Conservation (phyloP, 495 filamentous ascomycete species). For the Talaromyces adpressus region DNA sequence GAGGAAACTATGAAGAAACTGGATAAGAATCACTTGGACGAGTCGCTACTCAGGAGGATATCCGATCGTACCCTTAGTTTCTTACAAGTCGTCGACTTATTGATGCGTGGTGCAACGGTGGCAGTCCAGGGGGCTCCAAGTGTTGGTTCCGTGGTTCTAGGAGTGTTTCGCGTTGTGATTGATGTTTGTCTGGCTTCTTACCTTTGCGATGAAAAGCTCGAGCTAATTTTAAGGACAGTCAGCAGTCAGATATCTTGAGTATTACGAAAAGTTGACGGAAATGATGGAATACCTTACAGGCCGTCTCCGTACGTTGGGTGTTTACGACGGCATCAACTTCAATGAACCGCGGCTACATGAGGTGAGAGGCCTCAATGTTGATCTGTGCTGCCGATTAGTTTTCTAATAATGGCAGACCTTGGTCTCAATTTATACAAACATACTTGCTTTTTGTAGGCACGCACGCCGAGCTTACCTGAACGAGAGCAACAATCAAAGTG, state of each 20-base stretch:
- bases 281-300: constrained; percentile 3
- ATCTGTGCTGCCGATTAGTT: not conserved
- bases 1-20: not conserved
- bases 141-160: constrained; percentile 1
- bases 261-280: constrained; percentile 1
- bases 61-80: not conserved
- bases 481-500: not conserved
- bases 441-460: constrained; percentile 6
- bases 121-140: constrained; percentile 1
- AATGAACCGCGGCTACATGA: not conserved
- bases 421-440: constrained; percentile 6
- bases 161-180: constrained; percentile 3
- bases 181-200: not conserved
- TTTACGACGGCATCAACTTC: not conserved
- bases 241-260: constrained; percentile 5
- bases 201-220: not conserved
- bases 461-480: not conserved
- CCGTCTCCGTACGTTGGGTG: not conserved
- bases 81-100: not conserved
- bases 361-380: not conserved
- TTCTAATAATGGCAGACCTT: not conserved
- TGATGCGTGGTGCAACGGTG: constrained; percentile 7
- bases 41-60: not conserved
- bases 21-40: not conserved
- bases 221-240: not conserved